Base-by-base conservation (phyloP, 345 rosid genomes). In the Isatis tinctoria region DNA sequence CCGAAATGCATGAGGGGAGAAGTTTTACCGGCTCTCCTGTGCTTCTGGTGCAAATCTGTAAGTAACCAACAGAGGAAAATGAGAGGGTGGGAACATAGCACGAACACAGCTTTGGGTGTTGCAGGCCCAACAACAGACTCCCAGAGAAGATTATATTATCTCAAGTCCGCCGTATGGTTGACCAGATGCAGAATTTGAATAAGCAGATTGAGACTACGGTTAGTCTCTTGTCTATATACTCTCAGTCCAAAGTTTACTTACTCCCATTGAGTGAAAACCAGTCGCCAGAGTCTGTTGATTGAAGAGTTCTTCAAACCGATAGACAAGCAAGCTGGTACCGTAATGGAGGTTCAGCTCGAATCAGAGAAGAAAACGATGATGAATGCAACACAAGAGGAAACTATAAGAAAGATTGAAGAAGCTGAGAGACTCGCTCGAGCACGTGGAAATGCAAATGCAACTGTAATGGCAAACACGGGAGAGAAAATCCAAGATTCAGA, bases 111-210 rank as follows among this genome's bases (percentile, higher is more conserved):
- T 53, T 32, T 77, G 56, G 33, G 11, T 52, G 12, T 41, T 77
- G 73, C 84, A 96, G 99, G 91, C 96, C 26, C 81, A 87, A 64
- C 87, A 83, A 86, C 74, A 90, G 75, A 81, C 74, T 87, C 48
- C 99, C 98, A 24, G 99, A 95, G 81, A 90, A 85, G 81, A 65
- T 78, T 74, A 79, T 95, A 64, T 77, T 95, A 52, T 44, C 85
- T 33, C 97, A 90, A 83, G 91, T 95, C 74, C 97, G 94, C 11
- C 85, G 79, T 0, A 86, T 95, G 99, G 99, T 95, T 45, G 92
- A 90, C 74, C 86, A 92, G 80, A 95, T 95, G 97, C 93, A 88
- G 77, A 73, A 69, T 60, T 73, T 95, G 57, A 95, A 92, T 79
- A 87, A 70, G 79, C 87, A 77, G 82, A 87, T 95, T 41, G 99